Evolutionary conservation across 768 basidiomycete genomes (phyloP), one percentile per base, ranked within the genome.

Genomic region (Botryobasidium botryosum): DNA sequence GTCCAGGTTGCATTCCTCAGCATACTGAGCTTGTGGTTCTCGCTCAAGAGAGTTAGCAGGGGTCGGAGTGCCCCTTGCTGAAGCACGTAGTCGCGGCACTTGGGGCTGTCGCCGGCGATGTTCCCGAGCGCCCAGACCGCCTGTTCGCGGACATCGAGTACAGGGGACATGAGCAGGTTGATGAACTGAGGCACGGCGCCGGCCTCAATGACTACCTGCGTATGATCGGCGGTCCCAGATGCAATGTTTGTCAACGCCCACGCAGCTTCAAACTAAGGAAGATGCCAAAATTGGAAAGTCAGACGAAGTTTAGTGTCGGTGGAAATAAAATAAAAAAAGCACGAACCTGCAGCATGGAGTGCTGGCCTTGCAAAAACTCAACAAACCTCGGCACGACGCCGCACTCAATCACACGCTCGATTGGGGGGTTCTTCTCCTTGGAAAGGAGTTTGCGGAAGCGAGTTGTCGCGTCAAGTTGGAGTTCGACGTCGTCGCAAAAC

Each of bases 81-180:
- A 41, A 99, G 74, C 43, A 97, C 94, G 55, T 90, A 91, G 60
- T 99, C 94, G 56, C 94, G 68, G 71, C 94, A 99, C 59, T 83
- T 77, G 18, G 94, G 94, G 52, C 88, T 92, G 62, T 99, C 94
- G 49, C 94, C 94, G 43, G 94, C 94, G 52, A 99, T 97, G 66
- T 99, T 99, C 47, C 94, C 94, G 49, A 99, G 71, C 18, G 94
- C 94, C 94, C 92, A 99, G 21, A 99, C 94, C 21, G 94, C 94
- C 64, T 99, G 94, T 65, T 99, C 94, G 49, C 92, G 79, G 50
- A 99, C 94, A 64, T 99, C 94, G 48, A 90, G 70, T 29, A 94
- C 88, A 35, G 77, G 68, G n/a, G 91, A 94, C 6, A 86, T 90
- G 33, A 97, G 68, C 38, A 99, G 75, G 54, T 86, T 86, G 68